These are phyloP conservation scores for Candida gigantensis DNA, from an alignment of 1,139 yeast species.

Conservation along the genomic window DNA sequence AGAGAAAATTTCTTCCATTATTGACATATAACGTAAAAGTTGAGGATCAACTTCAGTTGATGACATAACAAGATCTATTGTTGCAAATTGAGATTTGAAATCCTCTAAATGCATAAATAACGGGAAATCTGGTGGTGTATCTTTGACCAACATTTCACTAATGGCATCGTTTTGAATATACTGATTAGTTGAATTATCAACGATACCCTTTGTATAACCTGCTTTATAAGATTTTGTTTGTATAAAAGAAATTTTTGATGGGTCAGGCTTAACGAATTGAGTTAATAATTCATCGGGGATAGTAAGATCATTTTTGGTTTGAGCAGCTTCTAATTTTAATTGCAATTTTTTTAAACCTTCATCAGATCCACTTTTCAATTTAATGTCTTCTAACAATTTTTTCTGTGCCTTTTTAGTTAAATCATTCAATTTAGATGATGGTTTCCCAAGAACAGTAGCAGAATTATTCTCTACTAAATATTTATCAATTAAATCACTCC, in stretches of 20 bases:
- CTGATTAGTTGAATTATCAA: slow-evolving; percentile 16
- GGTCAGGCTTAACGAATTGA: slow-evolving; percentile 70
- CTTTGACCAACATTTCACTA: slow-evolving; percentile 30
- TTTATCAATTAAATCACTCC: slow-evolving; percentile 59
- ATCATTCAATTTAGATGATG: slow-evolving; percentile 66
- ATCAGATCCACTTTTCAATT: slow-evolving; percentile 49
- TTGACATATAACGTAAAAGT: slow-evolving; percentile 64
- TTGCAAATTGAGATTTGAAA: slow-evolving; percentile 76
- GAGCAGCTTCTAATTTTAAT: slow-evolving; percentile 58
- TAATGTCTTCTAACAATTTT: slow-evolving; percentile 50
- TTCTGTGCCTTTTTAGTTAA: slow-evolving; percentile 52
- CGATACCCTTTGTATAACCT: slow-evolving; percentile 32
- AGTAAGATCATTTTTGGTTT: slow-evolving; percentile 63
- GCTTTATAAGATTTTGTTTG: slow-evolving; percentile 62
- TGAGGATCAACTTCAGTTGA: slow-evolving; percentile 59
- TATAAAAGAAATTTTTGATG: slow-evolving; percentile 72
- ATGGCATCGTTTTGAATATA: slow-evolving; percentile 26
- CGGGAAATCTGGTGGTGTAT: slow-evolving; percentile 56
- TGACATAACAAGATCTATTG: slow-evolving; percentile 66
- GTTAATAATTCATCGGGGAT: slow-evolving; percentile 71
- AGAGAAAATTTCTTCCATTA: slow-evolving; percentile 65
- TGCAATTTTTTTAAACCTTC: slow-evolving; percentile 59
- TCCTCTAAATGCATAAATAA: slow-evolving; percentile 78
- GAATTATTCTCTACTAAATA: slow-evolving; percentile 66
- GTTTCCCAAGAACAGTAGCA: slow-evolving; percentile 73